Conservation (phyloP, 2,329 filamentous ascomycete species). For the Aspergillus sp. region DNA sequence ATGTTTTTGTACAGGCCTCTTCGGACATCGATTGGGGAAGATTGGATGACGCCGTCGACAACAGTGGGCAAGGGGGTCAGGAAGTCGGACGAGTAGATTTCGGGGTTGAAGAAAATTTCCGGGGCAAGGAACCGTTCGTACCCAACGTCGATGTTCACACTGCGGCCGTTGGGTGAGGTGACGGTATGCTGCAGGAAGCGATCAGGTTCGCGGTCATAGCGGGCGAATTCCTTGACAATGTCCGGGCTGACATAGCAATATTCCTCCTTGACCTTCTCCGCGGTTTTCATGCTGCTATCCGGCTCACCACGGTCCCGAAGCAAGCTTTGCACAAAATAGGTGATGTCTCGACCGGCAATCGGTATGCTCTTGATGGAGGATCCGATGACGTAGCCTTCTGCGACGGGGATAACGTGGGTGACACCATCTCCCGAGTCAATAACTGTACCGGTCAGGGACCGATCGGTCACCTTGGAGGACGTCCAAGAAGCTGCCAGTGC, state of each 20-base stretch:
- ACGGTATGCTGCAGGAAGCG: conserved; percentile 88
- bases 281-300: conserved; percentile 93
- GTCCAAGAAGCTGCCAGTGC: conserved; percentile 97
- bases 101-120: conserved; percentile 99
- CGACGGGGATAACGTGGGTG: conserved; percentile 96
- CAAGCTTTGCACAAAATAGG: conserved; percentile 95
- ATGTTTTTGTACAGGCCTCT: conserved; percentile 99
- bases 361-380: conserved; percentile 99
- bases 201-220: conserved; percentile 86
- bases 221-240: conserved; percentile 95
- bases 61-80: conserved; percentile 88
- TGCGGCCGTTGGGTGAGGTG: conserved; percentile 73
- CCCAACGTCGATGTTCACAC: conserved; percentile 81
- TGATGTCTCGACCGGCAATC: conserved; percentile 95
- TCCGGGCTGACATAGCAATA: conserved; percentile 98
- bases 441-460: conserved; percentile 91
- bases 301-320: conserved; percentile 93
- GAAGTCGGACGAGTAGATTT: conserved; percentile 99
- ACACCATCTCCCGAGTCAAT: conserved; percentile 99
- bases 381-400: conserved; percentile 96
- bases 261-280: conserved; percentile 96
- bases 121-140: conserved; percentile 97
- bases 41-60: conserved; percentile 94
- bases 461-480: conserved; percentile 92
- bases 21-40: conserved; percentile 93